A percentile compares a stretch with the other conserved stretches of the same genome.
These are phyloP conservation scores for Phycomyces nitens DNA, from an alignment of 192 early-diverging fungal genomes.

Conservation along the genomic window DNA sequence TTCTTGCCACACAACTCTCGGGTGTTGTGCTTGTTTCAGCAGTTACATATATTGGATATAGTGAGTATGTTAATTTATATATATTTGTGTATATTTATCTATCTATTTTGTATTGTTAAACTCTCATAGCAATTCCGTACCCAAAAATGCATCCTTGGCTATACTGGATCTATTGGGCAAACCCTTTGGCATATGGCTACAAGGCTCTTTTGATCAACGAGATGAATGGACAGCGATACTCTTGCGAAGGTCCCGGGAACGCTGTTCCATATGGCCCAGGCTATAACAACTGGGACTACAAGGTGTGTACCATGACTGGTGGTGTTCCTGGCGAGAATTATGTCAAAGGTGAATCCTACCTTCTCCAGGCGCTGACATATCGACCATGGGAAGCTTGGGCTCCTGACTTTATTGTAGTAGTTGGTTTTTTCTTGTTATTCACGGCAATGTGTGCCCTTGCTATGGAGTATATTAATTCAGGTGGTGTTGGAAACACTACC, in stretches of 20 bases:
- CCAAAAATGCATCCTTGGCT: conserved; percentile 62
- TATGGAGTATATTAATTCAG: conserved; percentile 64
- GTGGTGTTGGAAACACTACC: conserved; percentile 50
- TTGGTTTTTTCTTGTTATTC: conserved; percentile 46
- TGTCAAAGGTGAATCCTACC: conserved; percentile 62
- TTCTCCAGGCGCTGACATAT: conserved; percentile 53
- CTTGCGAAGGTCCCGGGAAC: conserved; percentile 34
- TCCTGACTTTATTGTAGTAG: conserved; percentile 54
- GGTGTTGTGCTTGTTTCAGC: conserved; percentile 51
- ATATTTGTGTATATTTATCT: not conserved
- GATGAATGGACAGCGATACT: conserved; percentile 49
- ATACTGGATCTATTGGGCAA: conserved; percentile 61
- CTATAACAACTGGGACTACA: conserved; percentile 40
- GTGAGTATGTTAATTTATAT: conserved; percentile 10
- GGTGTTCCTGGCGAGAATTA: conserved; percentile 45
- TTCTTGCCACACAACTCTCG: conserved; percentile 49
- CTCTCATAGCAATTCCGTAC: conserved; percentile 41
- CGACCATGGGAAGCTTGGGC: conserved; percentile 55
- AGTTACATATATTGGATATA: conserved; percentile 59
- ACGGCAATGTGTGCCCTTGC: conserved; percentile 41
- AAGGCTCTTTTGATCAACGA: conserved; percentile 61
- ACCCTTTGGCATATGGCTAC: conserved; percentile 58
- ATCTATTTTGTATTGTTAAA: not conserved
- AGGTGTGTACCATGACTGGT: conserved; percentile 64
- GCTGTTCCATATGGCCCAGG: conserved; percentile 32